A percentile compares a stretch with the other conserved stretches of the same genome.
Conservation (phyloP, 2,329 filamentous ascomycete species). For the Pseudogymnoascus sp. region DNA sequence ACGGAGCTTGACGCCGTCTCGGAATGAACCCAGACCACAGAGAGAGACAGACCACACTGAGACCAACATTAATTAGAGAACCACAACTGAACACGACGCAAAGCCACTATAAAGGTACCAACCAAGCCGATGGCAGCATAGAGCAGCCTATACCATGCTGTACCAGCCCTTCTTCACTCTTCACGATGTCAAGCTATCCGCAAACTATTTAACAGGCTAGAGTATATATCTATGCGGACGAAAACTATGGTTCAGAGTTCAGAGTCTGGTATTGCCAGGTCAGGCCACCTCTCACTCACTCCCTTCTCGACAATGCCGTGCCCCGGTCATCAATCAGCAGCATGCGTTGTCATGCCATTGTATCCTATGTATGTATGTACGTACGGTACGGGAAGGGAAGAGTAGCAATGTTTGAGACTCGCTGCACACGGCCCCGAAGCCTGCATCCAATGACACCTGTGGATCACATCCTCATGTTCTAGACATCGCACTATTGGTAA, state of each 20-base stretch:
- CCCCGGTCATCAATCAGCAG: background rate
- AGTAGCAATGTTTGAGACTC: background rate
- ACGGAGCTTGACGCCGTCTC: background rate
- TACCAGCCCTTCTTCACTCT: background rate
- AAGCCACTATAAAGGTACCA: background rate
- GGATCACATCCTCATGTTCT: background rate
- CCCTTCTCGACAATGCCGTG: background rate
- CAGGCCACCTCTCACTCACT: background rate
- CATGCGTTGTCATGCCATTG: conserved; percentile 3
- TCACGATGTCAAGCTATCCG: background rate
- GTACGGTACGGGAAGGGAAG: background rate
- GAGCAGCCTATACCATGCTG: background rate
- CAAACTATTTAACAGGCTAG: background rate
- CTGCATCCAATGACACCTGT: background rate
- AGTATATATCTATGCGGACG: background rate
- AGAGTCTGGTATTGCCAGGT: background rate
- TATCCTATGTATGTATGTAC: background rate
- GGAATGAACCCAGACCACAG: background rate
- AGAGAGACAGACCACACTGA: background rate
- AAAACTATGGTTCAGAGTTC: background rate
- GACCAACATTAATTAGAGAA: background rate
- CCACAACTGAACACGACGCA: background rate
- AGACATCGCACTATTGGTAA: background rate
- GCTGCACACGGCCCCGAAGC: conserved; percentile 2
- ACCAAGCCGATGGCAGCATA: background rate